These are phyloP conservation scores for Microascus cirrosus DNA, from an alignment of 2,329 filamentous ascomycete genomes.

Conservation along the genomic window DNA sequence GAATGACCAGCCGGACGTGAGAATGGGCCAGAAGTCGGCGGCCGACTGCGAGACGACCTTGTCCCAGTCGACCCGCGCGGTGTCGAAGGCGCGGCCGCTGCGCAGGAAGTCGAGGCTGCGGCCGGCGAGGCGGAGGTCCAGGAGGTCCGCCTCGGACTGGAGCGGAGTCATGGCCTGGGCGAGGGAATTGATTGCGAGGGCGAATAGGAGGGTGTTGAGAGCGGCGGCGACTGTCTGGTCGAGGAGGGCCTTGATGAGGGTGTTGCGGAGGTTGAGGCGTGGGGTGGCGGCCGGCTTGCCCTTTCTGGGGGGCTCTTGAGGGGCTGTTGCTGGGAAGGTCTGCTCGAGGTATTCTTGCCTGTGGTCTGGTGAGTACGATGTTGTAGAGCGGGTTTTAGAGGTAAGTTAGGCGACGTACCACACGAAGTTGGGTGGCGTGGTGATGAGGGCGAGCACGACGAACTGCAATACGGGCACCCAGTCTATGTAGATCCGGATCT, in stretches of 20 bases:
- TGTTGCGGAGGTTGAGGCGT: constrained; percentile 44
- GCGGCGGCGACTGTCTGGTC: constrained; percentile 58
- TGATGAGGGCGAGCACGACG: constrained; percentile 59
- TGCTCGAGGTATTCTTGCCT: not conserved
- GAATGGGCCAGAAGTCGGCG: constrained; percentile 51
- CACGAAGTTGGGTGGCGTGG: constrained; percentile 71
- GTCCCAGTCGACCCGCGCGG: constrained; percentile 30
- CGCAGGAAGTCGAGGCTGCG: constrained; percentile 21
- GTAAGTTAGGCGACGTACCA: constrained; percentile 60
- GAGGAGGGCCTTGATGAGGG: constrained; percentile 53
- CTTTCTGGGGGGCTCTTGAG: constrained; percentile 17
- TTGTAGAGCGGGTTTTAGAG: not conserved
- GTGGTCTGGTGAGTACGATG: not conserved
- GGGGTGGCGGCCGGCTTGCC: constrained; percentile 22
- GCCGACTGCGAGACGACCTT: constrained; percentile 29
- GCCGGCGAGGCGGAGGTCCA: constrained; percentile 6
- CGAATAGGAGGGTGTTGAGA: constrained; percentile 55
- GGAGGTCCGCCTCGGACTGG: constrained; percentile 15
- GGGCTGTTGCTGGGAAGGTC: constrained; percentile 34
- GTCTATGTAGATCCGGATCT: constrained; percentile 54
- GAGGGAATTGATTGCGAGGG: constrained; percentile 47
- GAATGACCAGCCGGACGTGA: constrained; percentile 55
- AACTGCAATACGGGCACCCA: constrained; percentile 64
- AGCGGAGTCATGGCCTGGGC: constrained; percentile 33
- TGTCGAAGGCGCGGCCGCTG: constrained; percentile 28